Conservation (phyloP, 2,329 filamentous ascomycete species). For the Geosmithia morbida region DNA sequence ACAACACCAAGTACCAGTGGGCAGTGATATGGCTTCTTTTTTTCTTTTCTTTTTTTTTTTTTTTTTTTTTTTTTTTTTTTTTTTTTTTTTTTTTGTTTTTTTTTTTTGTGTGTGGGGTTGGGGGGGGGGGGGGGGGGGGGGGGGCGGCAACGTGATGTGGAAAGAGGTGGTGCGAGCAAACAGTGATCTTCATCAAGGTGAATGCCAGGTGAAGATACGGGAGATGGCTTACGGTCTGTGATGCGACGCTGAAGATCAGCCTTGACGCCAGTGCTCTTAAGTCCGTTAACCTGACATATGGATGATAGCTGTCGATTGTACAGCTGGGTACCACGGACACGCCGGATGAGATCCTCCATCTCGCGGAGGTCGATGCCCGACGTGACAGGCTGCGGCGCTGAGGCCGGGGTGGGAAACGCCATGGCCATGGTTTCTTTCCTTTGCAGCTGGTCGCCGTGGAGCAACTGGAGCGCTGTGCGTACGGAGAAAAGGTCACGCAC, state of each 20-base stretch:
- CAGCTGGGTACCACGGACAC: slow-evolving; percentile 27
- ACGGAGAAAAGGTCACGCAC: too few species aligned
- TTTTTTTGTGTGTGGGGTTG: too few species aligned
- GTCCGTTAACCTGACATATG: slow-evolving; percentile 60
- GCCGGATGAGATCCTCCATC: slow-evolving; percentile 26
- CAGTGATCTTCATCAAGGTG: neutral
- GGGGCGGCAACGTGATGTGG: neutral
- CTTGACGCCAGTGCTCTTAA: slow-evolving; percentile 76
- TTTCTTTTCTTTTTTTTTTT: too few species aligned
- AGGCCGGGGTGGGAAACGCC: neutral
- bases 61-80: too few species aligned
- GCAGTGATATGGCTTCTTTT: neutral
- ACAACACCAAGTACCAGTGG: neutral
- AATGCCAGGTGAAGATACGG: neutral
- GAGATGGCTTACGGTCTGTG: slow-evolving; percentile 50
- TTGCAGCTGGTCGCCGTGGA: too few species aligned
- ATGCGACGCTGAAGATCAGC: slow-evolving; percentile 67
- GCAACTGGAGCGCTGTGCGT: too few species aligned
- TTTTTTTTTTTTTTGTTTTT: too few species aligned
- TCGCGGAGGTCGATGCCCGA: slow-evolving; percentile 37
- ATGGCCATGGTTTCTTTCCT: neutral
- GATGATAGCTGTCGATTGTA: slow-evolving; percentile 55
- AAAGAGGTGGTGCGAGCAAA: neutral
- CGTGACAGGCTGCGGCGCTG: neutral
- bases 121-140: too few species aligned